These are phyloP conservation scores for Candida dajiaensis DNA, from an alignment of 805 yeast species.

Conservation along the genomic window DNA sequence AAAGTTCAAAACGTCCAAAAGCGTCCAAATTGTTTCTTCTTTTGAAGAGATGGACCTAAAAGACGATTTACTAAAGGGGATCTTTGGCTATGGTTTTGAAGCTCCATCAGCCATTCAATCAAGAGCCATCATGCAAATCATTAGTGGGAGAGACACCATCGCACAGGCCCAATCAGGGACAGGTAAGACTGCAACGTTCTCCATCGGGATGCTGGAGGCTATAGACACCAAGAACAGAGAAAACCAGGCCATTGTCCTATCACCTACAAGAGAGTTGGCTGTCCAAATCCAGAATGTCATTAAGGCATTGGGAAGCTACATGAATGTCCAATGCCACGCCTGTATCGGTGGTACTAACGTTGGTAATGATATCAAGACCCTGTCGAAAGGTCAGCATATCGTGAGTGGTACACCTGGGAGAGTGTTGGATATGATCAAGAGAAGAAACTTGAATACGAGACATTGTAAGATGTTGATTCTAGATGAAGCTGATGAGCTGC, in stretches of 20 bases:
- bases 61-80: constrained; percentile 54
- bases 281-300: constrained; percentile 88
- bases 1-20: constrained; percentile 57
- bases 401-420: constrained; percentile 98
- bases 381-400: constrained; percentile 78
- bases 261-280: constrained; percentile 97
- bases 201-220: constrained; percentile 87
- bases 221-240: constrained; percentile 68
- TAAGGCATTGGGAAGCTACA: constrained; percentile 76
- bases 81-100: constrained; percentile 90
- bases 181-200: constrained; percentile 97
- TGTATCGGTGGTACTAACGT: constrained; percentile 91
- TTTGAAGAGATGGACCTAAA: constrained; percentile 79
- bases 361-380: constrained; percentile 70
- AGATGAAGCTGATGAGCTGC: constrained; percentile 96
- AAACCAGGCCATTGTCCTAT: constrained; percentile 83
- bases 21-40: constrained; percentile 45
- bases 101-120: constrained; percentile 96
- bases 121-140: constrained; percentile 93
- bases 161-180: constrained; percentile 99
- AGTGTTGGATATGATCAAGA: constrained; percentile 83
- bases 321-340: constrained; percentile 83
- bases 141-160: constrained; percentile 88
- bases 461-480: constrained; percentile 80
- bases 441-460: constrained; percentile 69